Evolutionary conservation across 306 rosid genomes (phyloP).

Genomic region (Prunus fruticosa): DNA sequence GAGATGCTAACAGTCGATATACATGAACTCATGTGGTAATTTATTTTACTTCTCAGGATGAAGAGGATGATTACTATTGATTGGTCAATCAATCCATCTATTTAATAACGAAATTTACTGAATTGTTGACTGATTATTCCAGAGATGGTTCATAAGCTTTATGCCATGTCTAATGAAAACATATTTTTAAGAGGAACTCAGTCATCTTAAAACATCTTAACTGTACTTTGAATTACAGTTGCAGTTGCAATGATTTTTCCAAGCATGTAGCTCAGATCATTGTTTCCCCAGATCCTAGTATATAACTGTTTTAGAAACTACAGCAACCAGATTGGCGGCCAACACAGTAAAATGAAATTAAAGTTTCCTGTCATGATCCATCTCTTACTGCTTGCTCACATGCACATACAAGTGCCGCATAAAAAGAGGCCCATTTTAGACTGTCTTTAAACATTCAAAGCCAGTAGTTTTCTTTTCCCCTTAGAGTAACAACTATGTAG

Average conservation of each 20-base stretch:
- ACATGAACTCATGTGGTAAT: constrained; percentile 11
- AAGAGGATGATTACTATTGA: not conserved
- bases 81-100: not conserved
- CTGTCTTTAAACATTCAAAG: too few relatives aligned
- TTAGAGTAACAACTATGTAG: not conserved
- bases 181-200: not conserved
- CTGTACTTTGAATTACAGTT: not conserved
- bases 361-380: not conserved
- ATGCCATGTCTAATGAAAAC: not conserved
- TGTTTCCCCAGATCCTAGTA: not conserved
- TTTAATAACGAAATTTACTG: not conserved
- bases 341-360: not conserved
- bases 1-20: constrained; percentile 18
- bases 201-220: not conserved
- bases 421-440: too few relatives aligned
- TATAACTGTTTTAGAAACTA: not conserved
- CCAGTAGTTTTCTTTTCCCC: not conserved
- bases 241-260: not conserved
- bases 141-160: not conserved
- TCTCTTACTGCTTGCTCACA: not conserved
- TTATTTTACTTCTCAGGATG: not conserved
- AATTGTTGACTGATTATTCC: not conserved
- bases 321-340: not conserved
- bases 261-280: not conserved
- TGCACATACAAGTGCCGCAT: not conserved